Conservation (phyloP, 495 filamentous ascomycete species). For the Terfezia boudieri region DNA sequence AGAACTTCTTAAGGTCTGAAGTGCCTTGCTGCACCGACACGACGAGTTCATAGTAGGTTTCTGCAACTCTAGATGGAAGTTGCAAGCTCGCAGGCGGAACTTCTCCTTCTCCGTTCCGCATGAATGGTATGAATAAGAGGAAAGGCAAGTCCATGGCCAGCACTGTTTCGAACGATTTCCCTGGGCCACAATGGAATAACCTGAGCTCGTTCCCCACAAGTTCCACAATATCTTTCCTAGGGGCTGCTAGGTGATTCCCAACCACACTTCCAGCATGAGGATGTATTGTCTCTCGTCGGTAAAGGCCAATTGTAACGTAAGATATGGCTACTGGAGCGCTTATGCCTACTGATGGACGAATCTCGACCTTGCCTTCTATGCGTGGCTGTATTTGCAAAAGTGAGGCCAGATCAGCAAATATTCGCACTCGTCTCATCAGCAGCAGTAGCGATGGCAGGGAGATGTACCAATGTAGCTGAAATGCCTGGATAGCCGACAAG, state of each 20-base stretch:
- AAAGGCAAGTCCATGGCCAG: slow-evolving; percentile 97
- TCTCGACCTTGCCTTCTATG: slow-evolving; percentile 95
- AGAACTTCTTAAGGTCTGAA: slow-evolving; percentile 64
- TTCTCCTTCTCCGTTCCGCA: slow-evolving; percentile 66
- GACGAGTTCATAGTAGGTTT: slow-evolving; percentile 91
- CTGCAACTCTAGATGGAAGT: slow-evolving; percentile 71
- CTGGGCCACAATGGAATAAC: slow-evolving; percentile 62
- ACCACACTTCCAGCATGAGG: slow-evolving; percentile 82
- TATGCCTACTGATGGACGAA: slow-evolving; percentile 60
- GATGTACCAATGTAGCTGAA: slow-evolving; percentile 79
- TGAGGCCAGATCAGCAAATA: not conserved
- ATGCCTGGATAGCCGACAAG: slow-evolving; percentile 94
- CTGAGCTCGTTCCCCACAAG: slow-evolving; percentile 91
- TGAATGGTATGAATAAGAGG: slow-evolving; percentile 89
- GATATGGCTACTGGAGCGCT: slow-evolving; percentile 78
- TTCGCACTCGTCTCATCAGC: not conserved
- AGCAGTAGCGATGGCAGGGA: not conserved
- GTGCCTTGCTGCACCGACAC: slow-evolving; percentile 85
- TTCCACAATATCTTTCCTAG: slow-evolving; percentile 73
- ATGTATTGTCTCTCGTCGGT: slow-evolving; percentile 87
- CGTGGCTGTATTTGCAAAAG: slow-evolving; percentile 43
- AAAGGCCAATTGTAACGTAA: slow-evolving; percentile 80
- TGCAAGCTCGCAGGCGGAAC: slow-evolving; percentile 87
- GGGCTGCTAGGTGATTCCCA: slow-evolving; percentile 77
- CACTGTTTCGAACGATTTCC: slow-evolving; percentile 66